These are phyloP conservation scores for Farysia itapuensis DNA, from an alignment of 1,284 basidiomycete genomes.

Conservation along the genomic window DNA sequence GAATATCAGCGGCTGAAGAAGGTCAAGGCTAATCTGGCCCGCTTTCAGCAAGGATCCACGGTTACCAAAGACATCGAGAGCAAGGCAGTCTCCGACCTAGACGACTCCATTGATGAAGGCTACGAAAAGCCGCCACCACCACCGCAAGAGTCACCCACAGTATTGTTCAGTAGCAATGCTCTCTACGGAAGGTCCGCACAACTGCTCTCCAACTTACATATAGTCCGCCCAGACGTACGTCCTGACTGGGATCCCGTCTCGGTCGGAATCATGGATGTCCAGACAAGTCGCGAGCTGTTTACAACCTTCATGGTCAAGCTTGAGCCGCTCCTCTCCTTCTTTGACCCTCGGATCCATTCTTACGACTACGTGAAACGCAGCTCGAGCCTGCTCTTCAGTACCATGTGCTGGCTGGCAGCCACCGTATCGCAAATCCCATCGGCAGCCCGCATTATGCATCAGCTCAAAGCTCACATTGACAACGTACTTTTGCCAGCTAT, in stretches of 20 bases:
- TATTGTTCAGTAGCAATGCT: constrained; percentile 23
- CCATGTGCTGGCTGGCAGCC: constrained; percentile 32
- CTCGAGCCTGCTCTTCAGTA: constrained; percentile 25
- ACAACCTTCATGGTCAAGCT: constrained; percentile 26
- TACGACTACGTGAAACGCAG: constrained; percentile 25
- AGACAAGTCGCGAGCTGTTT: constrained; percentile 17
- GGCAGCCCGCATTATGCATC: constrained; percentile 11
- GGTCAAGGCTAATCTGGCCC: constrained; percentile 21
- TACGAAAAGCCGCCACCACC: too few species aligned
- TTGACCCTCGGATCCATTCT: constrained; percentile 24
- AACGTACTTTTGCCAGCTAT: constrained; percentile 25
- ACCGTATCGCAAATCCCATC: constrained; percentile 15
- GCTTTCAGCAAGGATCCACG: constrained; percentile 11
- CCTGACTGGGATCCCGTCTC: constrained; percentile 24
- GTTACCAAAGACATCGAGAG: constrained; percentile 3
- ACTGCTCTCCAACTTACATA: constrained; percentile 17
- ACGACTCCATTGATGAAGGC: background rate
- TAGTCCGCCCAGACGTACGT: constrained; percentile 14
- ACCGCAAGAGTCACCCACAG: constrained; percentile 16
- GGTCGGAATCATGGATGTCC: constrained; percentile 15
- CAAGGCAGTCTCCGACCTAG: background rate
- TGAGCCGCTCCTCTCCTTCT: constrained; percentile 26
- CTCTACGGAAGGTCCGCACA: constrained; percentile 23
- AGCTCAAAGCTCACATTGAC: constrained; percentile 28
- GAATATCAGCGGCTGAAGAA: constrained; percentile 32